A percentile compares a stretch with the other conserved stretches of the same genome.
phyloP scores from a whole-genome alignment of 768 basidiomycete species.

The Agrocybe pediades region DNA sequence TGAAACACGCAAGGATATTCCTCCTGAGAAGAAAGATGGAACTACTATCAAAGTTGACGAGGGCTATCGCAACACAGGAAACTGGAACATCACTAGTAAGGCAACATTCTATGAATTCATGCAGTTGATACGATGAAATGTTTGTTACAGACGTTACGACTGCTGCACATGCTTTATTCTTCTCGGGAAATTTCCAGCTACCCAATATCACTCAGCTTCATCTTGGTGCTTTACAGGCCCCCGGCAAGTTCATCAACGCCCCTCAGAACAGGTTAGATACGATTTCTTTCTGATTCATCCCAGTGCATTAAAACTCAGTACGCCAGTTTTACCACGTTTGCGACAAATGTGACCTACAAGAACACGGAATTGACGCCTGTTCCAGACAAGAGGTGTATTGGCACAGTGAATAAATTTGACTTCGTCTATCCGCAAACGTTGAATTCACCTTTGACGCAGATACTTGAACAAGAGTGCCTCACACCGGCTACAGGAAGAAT shows the following conservation, averaged over 20 bases:
- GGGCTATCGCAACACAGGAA: conserved; percentile 23
- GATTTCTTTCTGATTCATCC: too few relatives aligned
- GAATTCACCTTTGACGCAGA: conserved; percentile 10
- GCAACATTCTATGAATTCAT: background rate
- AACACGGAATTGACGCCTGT: conserved; percentile 19
- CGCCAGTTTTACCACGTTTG: conserved; percentile 22
- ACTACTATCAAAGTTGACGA: conserved; percentile 24
- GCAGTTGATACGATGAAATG: too few relatives aligned
- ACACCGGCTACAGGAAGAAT: conserved; percentile 24
- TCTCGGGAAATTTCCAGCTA: conserved; percentile 23
- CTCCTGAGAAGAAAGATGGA: conserved; percentile 16
- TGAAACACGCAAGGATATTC: conserved; percentile 21
- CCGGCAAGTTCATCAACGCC: conserved; percentile 27
- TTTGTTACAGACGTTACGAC: conserved; percentile 20
- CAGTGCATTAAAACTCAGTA: background rate
- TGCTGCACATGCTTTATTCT: conserved; percentile 27
- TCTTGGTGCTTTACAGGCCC: conserved; percentile 11
- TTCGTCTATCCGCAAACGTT: background rate
- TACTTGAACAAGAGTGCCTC: conserved; percentile 21
- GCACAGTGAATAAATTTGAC: conserved; percentile 16
- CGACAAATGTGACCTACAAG: conserved; percentile 23
- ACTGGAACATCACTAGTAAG: conserved; percentile 30
- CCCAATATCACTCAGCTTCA: conserved; percentile 22
- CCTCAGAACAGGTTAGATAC: conserved; percentile 22
- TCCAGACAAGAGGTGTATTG: conserved; percentile 24